Conservation (phyloP, 768 basidiomycete species). For the Lactarius sp. region DNA sequence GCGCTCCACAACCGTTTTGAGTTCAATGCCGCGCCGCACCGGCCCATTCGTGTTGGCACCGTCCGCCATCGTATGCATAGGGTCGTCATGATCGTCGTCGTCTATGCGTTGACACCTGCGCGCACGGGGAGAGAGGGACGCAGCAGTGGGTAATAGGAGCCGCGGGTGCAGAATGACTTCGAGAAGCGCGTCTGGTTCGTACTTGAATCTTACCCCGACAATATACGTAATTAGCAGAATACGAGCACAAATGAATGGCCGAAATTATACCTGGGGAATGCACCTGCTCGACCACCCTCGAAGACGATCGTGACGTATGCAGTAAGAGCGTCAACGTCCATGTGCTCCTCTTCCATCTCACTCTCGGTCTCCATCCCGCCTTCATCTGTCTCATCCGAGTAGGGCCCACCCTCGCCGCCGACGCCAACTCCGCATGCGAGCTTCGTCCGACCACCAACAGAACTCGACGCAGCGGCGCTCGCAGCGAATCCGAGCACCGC, state of each 20-base stretch:
- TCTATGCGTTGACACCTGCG: constrained; percentile 25
- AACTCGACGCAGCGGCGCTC: constrained; percentile 11
- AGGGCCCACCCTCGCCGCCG: constrained; percentile 2
- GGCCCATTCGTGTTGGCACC: neutral
- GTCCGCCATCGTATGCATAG: constrained; percentile 2
- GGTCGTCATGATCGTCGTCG: constrained; percentile 1
- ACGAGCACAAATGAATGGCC: neutral
- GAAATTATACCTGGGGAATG: constrained; percentile 14
- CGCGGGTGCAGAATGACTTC: constrained; percentile 27
- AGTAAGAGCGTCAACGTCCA: constrained; percentile 17
- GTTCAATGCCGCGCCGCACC: constrained; percentile 27
- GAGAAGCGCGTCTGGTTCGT: constrained; percentile 30
- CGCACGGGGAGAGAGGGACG: constrained; percentile 7
- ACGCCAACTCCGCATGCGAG: constrained; percentile 17
- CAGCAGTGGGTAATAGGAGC: neutral
- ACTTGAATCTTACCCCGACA: constrained; percentile 30
- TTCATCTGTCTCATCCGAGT: constrained; percentile 14
- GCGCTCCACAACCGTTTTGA: constrained; percentile 31
- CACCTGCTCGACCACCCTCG: constrained; percentile 14
- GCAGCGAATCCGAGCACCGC: constrained; percentile 37
- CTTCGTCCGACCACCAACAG: constrained; percentile 16
- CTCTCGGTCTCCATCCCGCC: constrained; percentile 8
- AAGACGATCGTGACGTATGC: constrained; percentile 24
- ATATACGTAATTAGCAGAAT: no score
- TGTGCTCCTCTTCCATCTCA: constrained; percentile 17